phyloP scores from a whole-genome alignment of 495 filamentous ascomycete species.

The Friedmanniomyces simplex region DNA sequence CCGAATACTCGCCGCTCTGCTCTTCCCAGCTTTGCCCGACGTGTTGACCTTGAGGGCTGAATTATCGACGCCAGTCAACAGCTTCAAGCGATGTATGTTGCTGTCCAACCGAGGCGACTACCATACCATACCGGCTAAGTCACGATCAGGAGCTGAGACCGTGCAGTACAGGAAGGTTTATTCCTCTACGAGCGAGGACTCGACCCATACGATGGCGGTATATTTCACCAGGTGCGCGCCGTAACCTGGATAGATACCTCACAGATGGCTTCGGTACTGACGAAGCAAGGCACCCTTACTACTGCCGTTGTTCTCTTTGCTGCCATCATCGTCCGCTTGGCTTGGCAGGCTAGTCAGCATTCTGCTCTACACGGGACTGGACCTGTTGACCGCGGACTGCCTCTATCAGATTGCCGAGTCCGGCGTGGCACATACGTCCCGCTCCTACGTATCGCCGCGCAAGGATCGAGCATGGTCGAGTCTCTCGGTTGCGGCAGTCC shows the following conservation, averaged over 20 bases:
- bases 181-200: conserved; percentile 95
- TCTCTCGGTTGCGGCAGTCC: conserved; percentile 70
- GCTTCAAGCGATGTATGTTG: conserved; percentile 85
- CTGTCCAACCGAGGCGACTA: neutral
- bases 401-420: conserved; percentile 75
- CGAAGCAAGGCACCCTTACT: conserved; percentile 64
- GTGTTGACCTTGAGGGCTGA: conserved; percentile 85
- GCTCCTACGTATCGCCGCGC: conserved; percentile 64
- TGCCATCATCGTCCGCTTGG: conserved; percentile 40
- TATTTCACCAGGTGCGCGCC: conserved; percentile 72
- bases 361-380: conserved; percentile 73
- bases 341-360: conserved; percentile 40
- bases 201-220: conserved; percentile 93
- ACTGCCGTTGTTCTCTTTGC: conserved; percentile 77
- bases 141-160: neutral
- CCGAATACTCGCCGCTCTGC: conserved; percentile 66
- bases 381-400: conserved; percentile 75
- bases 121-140: neutral
- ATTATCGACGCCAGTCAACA: conserved; percentile 90
- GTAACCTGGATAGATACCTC: neutral
- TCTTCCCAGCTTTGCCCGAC: conserved; percentile 76
- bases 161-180: conserved; percentile 82
- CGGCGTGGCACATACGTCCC: conserved; percentile 60
- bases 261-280: neutral
- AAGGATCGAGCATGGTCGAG: conserved; percentile 69